Evolutionary conservation across 2,329 filamentous ascomycete species (phyloP).

Genomic region (Ceratocystis destructans): DNA sequence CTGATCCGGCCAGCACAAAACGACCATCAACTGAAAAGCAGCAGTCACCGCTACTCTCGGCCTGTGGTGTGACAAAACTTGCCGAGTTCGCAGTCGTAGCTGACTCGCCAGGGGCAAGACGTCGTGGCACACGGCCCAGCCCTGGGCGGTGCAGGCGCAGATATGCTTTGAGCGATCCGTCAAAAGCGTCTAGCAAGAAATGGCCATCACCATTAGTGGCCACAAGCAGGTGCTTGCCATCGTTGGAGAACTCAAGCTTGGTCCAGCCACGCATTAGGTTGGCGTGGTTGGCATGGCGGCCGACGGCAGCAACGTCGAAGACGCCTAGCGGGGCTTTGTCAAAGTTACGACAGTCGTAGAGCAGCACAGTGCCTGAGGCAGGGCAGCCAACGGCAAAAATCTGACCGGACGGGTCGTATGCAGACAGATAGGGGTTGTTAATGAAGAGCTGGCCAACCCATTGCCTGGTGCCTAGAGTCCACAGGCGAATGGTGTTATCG

Average conservation of each 20-base stretch:
- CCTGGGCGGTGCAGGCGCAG: slow-evolving; percentile 45
- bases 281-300: slow-evolving; percentile 37
- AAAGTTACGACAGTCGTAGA: slow-evolving; percentile 90
- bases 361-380: slow-evolving; percentile 60
- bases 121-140: slow-evolving; percentile 36
- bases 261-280: slow-evolving; percentile 64
- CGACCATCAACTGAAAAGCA: slow-evolving; percentile 83
- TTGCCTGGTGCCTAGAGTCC: slow-evolving; percentile 72
- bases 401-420: slow-evolving; percentile 83
- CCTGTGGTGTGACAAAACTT: slow-evolving; percentile 23
- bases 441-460: slow-evolving; percentile 70
- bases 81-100: slow-evolving; percentile 25
- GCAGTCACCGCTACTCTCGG: slow-evolving; percentile 59
- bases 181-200: slow-evolving; percentile 86
- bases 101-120: slow-evolving; percentile 41
- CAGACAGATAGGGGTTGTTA: slow-evolving; percentile 64
- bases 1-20: slow-evolving; percentile 69
- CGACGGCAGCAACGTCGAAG: slow-evolving; percentile 60
- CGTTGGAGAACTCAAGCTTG: slow-evolving; percentile 88
- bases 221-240: slow-evolving; percentile 74
- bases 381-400: slow-evolving; percentile 85
- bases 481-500: slow-evolving; percentile 83
- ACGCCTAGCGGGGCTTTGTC: slow-evolving; percentile 79
- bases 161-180: slow-evolving; percentile 64
- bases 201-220: slow-evolving; percentile 76